These are phyloP conservation scores for Laguncularia racemosa DNA, from an alignment of 345 rosid species.

Conservation along the genomic window DNA sequence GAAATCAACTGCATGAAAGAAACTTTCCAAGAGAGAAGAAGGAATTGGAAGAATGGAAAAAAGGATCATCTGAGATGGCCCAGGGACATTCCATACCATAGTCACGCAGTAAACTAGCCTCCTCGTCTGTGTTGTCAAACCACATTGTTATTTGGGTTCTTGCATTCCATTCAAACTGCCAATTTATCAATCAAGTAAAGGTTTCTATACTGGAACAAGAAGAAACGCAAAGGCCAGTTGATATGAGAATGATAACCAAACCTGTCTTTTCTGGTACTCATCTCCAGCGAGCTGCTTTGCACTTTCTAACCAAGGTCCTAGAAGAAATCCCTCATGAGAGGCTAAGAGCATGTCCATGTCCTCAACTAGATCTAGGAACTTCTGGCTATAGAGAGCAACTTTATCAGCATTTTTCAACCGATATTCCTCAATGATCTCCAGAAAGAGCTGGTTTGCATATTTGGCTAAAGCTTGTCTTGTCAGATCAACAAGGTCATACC, in stretches of 20 bases:
- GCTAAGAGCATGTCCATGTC: constrained; percentile 52
- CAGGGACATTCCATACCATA: constrained; percentile 24
- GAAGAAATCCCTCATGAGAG: constrained; percentile 57
- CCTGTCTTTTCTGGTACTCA: constrained; percentile 44
- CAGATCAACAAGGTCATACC: constrained; percentile 63
- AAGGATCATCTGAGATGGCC: too few relatives aligned
- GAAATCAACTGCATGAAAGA: not conserved
- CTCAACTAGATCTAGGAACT: constrained; percentile 49
- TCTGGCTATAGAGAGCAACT: constrained; percentile 26
- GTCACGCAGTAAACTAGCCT: constrained; percentile 67
- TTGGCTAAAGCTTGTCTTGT: constrained; percentile 68
- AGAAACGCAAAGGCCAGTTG: not conserved
- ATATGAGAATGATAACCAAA: constrained; percentile 6
- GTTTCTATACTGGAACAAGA: not conserved
- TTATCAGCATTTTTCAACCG: constrained; percentile 22
- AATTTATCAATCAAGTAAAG: not conserved
- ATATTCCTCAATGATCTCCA: constrained; percentile 42
- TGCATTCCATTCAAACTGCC: constrained; percentile 72
- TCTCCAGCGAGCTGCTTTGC: constrained; percentile 51
- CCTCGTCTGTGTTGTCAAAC: constrained; percentile 57
- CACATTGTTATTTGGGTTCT: constrained; percentile 79
- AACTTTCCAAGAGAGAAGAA: too few relatives aligned
- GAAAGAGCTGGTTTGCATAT: constrained; percentile 51
- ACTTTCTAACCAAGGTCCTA: constrained; percentile 72
- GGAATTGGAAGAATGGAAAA: too few relatives aligned